Evolutionary conservation across 345 rosid species (phyloP).

Genomic region (Rhizophora mangle): DNA sequence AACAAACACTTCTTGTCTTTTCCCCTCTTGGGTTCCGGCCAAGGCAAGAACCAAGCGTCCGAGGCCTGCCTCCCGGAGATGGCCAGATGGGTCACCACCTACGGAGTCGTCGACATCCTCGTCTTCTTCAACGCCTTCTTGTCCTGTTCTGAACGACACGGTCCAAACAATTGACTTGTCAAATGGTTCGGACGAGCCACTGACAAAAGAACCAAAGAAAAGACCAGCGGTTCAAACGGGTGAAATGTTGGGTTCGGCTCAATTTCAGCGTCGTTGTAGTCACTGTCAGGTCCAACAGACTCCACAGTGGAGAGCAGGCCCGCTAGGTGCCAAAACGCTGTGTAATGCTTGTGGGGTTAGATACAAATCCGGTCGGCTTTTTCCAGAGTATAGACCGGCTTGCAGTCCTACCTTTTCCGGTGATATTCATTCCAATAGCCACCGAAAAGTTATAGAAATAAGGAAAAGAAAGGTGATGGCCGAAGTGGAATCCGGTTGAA

Average conservation of each 20-base stretch:
- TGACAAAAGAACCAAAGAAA: slow-evolving; percentile 35
- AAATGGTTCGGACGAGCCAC: slow-evolving; percentile 18
- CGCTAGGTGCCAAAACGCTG: slow-evolving; percentile 51
- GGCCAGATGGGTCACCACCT: slow-evolving; percentile 28
- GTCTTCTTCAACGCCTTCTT: slow-evolving; percentile 13
- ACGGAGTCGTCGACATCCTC: slow-evolving; percentile 26
- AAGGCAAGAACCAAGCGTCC: slow-evolving; percentile 48
- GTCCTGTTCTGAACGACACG: background rate
- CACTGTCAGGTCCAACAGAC: slow-evolving; percentile 58
- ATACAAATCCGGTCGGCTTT: slow-evolving; percentile 57
- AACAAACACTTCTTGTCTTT: slow-evolving; percentile 17
- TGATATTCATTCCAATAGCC: slow-evolving; percentile 50
- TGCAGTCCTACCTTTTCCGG: slow-evolving; percentile 54
- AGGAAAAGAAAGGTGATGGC: slow-evolving; percentile 37
- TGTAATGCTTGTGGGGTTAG: slow-evolving; percentile 67
- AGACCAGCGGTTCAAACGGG: slow-evolving; percentile 23
- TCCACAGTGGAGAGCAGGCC: slow-evolving; percentile 67
- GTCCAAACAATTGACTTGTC: slow-evolving; percentile 3
- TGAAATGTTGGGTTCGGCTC: slow-evolving; percentile 11
- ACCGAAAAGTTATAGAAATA: slow-evolving; percentile 53
- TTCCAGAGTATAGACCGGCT: slow-evolving; percentile 60
- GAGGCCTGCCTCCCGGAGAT: slow-evolving; percentile 21
- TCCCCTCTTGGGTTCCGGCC: slow-evolving; percentile 29
- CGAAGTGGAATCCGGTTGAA: slow-evolving; percentile 21
- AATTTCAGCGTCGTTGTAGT: slow-evolving; percentile 43